Evolutionary conservation across 2,329 filamentous ascomycete genomes (phyloP), one percentile per base, ranked within the genome.

Genomic region (Pseudogymnoascus sp.): DNA sequence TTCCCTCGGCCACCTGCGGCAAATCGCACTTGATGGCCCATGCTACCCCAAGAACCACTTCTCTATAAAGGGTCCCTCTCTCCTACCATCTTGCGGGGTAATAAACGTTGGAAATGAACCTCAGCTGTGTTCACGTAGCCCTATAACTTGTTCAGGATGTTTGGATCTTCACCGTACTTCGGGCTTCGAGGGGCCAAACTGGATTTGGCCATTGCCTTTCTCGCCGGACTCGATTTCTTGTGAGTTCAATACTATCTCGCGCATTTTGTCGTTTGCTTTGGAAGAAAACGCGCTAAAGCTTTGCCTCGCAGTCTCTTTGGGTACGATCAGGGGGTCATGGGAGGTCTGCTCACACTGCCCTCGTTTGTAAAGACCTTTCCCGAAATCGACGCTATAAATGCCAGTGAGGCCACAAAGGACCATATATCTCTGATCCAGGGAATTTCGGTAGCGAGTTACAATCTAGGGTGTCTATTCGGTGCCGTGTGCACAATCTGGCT

Each of bases 241-340:
- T 85, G 63, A 71, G 67, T 83, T 23, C 82, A 4, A 17, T 31
- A 31, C n/a, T 11, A 17, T 31, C 47, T 17, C 26, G 23, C 15
- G 26, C 9, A 17, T 5, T 1, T 5, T 17, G n/a, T 83, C 67
- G 81, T 82, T 65, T 83, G 83, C 63, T 81, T 81, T 83, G 74
- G 61, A 75, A 74, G 60, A 60, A 17, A 15, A 50, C 15, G 26
- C 11, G 31, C 28, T 44, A 9, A 19, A 2, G n/a, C 15, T n/a
- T 31, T 15, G 15, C 15, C 5, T 35, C 23, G 50, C 60, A 78
- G 74, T 44, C 75, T 78, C 19, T 79, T 83, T 66, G 81, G 81
- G 53, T 83, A 83, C 85, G 87, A 90, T 73, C 86, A 89, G 75
- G 85, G 87, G 72, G 87, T 90, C 11, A 90, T 88, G 82, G 88